phyloP scores from a whole-genome alignment of 805 yeast genomes.

The Limtongia smithiae region DNA sequence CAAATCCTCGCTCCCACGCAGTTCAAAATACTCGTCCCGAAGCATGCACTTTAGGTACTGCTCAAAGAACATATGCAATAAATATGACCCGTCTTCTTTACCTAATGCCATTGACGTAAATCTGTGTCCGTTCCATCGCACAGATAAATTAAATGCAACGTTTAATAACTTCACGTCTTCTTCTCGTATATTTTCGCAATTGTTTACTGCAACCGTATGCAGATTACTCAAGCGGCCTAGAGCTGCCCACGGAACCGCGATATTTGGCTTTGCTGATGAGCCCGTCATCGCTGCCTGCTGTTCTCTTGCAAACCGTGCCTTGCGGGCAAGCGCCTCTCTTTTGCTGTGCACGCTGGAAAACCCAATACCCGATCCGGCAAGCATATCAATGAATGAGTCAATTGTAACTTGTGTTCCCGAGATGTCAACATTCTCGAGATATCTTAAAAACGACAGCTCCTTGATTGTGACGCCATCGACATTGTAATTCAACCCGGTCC shows the following conservation, averaged over 20 bases:
- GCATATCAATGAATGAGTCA: neutral
- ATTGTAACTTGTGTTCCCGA: slow-evolving; percentile 3
- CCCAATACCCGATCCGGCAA: slow-evolving; percentile 2
- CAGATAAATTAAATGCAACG: slow-evolving; percentile 1
- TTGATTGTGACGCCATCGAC: slow-evolving; percentile 5
- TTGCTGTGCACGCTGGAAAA: neutral
- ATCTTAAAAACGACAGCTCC: neutral
- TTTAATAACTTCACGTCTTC: slow-evolving; percentile 1
- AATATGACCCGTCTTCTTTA: neutral
- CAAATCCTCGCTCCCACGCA: slow-evolving; percentile 6
- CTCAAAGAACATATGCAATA: slow-evolving; percentile 2
- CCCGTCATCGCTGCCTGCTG: neutral
- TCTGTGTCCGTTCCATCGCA: slow-evolving; percentile 1
- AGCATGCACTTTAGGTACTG: slow-evolving; percentile 3
- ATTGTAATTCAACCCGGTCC: slow-evolving; percentile 6
- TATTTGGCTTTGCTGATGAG: neutral
- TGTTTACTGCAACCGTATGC: slow-evolving; percentile 3
- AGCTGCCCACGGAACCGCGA: slow-evolving; percentile 7
- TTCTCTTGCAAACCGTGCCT: neutral
- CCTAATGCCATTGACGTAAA: slow-evolving; percentile 1
- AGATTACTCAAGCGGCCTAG: slow-evolving; percentile 6
- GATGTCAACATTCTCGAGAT: slow-evolving; percentile 3
- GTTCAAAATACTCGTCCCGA: neutral
- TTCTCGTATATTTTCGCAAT: slow-evolving; percentile 2
- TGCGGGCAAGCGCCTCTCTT: neutral